phyloP scores from a whole-genome alignment of 2,329 filamentous ascomycete genomes.

The Aspergillus sp. region DNA sequence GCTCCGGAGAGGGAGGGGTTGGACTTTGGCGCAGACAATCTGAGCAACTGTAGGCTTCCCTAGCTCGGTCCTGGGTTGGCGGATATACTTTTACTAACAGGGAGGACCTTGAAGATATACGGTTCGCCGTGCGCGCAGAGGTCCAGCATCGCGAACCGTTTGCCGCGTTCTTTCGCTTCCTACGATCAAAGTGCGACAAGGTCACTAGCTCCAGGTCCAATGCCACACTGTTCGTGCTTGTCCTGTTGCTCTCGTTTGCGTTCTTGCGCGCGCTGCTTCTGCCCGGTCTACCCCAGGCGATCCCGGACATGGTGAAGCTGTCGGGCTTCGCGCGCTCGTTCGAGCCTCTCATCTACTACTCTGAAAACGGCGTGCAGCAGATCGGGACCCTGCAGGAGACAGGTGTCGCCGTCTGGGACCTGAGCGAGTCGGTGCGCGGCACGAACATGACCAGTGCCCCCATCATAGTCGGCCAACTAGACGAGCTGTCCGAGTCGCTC shows the following conservation, averaged over 20 bases:
- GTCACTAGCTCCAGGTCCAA: slow-evolving; percentile 63
- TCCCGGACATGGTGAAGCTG: slow-evolving; percentile 82
- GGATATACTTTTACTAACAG: too few species aligned
- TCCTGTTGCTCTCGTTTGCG: slow-evolving; percentile 56
- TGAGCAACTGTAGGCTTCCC: slow-evolving; percentile 45
- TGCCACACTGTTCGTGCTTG: slow-evolving; percentile 51
- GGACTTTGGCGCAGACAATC: slow-evolving; percentile 27
- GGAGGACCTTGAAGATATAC: slow-evolving; percentile 66
- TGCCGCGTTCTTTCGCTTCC: slow-evolving; percentile 58
- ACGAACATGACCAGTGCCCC: slow-evolving; percentile 87
- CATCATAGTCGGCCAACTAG: slow-evolving; percentile 75
- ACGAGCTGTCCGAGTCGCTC: slow-evolving; percentile 75
- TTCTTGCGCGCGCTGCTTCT: slow-evolving; percentile 58
- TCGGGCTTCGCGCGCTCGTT: slow-evolving; percentile 83
- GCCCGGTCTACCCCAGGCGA: slow-evolving; percentile 56
- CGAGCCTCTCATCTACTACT: slow-evolving; percentile 90
- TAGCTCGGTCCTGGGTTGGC: too few species aligned
- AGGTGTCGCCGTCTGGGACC: slow-evolving; percentile 86
- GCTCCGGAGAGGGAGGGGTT: slow-evolving; percentile 25
- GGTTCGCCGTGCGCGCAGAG: slow-evolving; percentile 78
- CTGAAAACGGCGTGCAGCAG: slow-evolving; percentile 76
- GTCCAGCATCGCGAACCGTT: slow-evolving; percentile 82
- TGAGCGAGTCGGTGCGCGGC: slow-evolving; percentile 77
- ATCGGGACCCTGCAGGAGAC: slow-evolving; percentile 85
- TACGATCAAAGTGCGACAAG: slow-evolving; percentile 51